Base-by-base conservation (phyloP, 1,284 basidiomycete genomes). In the Anthracocystis setariae region DNA sequence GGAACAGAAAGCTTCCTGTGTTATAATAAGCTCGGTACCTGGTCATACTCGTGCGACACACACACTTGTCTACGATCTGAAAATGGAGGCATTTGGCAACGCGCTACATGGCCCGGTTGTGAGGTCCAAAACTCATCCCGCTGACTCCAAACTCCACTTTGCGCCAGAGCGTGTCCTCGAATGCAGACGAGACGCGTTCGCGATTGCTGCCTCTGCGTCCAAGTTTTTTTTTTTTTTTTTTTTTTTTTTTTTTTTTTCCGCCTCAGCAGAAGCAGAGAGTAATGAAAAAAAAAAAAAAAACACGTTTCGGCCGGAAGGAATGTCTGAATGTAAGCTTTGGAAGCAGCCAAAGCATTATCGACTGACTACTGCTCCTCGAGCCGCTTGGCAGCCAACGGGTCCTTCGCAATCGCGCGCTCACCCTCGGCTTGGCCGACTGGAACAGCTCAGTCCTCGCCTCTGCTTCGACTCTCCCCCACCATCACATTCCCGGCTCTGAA, bases 271-370 rank as follows among this genome's bases (percentile, higher is more conserved):
- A n/a, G 35, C 35, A 37, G 20, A 42, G 20, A 42, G 40, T 8
- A 42, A 13, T 4, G 8, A 23, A 5, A 12, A 42, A 23, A 20
- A 23, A 13, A 15, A 20, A 12, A 23, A 37, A 20, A 23, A 33
- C 46, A 15, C 8, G 23, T 18, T 37, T 39, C 58, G 58, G 58
- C 58, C 58, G 58, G 58, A 33, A 53, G 39, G 50, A 60, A 60
- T 53, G 46, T 53, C 46, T 45, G 43, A 43, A 24, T 52, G 33
- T 53, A 49, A 53, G 44, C 23, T 60, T 44, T 49, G 29, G 29
- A 29, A 29, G 29, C 18, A 23, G 47, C 21, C 35, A 48, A 48
- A 48, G 46, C 46, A 38, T 48, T 48, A 52, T 32, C 15, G 27
- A 43, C 21, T 50, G 42, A 35, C 15, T 35, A 18, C 18, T 21